Base-by-base conservation (phyloP, 768 basidiomycete genomes). In the Sistotremastrum suecicum region DNA sequence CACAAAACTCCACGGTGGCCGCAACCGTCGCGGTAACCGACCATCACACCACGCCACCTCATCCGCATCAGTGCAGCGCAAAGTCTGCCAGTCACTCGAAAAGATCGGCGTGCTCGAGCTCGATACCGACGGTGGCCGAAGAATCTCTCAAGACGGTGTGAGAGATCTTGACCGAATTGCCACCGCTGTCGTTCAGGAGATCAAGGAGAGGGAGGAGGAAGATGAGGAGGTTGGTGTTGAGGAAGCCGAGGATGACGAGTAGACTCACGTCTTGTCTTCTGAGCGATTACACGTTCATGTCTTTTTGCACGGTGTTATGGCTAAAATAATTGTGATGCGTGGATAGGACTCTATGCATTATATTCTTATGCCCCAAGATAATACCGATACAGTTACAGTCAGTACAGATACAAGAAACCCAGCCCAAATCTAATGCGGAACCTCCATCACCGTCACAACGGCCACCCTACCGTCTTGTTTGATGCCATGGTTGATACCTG, bases 101-200 rank as follows among this genome's bases (percentile, higher is more conserved):
- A 95, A 94, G 76, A 97, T 99, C 60, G 92, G 92, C 58, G 95
- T 98, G 48, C 74, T 98, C 58, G 95, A 98, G 71, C 75, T 83
- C 67, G 78, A 84, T 50, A 79, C 84, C 39, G 90, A 92, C 60
- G 95, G 94, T 56, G 94, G 94, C 51, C 80, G 95, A 58, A 79
- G 87, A 69, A 94, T 98, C 63, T 81, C 79, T 62, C 92, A 97
- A 69, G 94, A 97, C 60, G 94, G 94, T 52, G 86, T 89, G 66
- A 82, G 91, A 58, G 91, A 95, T 63, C 72, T 94, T 66, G 88
- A 91, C 65, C 87, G 88, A 47, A 91, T 91, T 63, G 87, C 88
- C 35, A 88, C 87, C 11, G 82, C 88, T 41, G 85, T 91, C 7
- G 80, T 88, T 42, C 85, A 88, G 65, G 75, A 79, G 45, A 68